These are phyloP conservation scores for Blastosporella zonata DNA, from an alignment of 1,284 basidiomycete species.

Conservation along the genomic window DNA sequence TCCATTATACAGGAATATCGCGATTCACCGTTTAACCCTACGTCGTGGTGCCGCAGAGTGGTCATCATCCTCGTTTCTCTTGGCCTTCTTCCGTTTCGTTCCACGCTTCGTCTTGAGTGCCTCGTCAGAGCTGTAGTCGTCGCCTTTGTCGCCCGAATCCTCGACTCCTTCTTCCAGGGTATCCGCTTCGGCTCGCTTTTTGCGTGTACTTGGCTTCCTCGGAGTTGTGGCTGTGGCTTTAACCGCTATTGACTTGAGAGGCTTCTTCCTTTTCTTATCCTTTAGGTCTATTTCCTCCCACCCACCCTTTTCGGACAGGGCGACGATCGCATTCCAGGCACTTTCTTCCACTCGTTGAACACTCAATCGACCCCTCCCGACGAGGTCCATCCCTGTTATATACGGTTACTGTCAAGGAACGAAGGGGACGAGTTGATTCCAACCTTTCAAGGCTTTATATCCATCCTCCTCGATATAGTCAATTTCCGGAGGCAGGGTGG, in stretches of 20 bases:
- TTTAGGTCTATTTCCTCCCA: constrained; percentile 50
- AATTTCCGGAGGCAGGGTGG: constrained; percentile 49
- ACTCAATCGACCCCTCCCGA: constrained; percentile 84
- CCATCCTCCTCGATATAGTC: constrained; percentile 63
- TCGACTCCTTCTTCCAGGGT: constrained; percentile 17
- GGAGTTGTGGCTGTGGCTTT: constrained; percentile 13
- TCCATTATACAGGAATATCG: not conserved
- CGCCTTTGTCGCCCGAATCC: constrained; percentile 18
- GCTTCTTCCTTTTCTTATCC: constrained; percentile 22
- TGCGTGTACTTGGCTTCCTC: constrained; percentile 6
- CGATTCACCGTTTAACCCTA: constrained; percentile 9
- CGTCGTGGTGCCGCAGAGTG: constrained; percentile 5
- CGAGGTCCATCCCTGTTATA: constrained; percentile 67
- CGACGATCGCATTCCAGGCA: constrained; percentile 69
- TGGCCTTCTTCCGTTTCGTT: constrained; percentile 15
- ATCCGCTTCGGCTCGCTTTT: constrained; percentile 7
- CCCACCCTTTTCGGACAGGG: constrained; percentile 72
- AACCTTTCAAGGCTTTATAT: constrained; percentile 58
- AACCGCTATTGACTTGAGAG: constrained; percentile 14
- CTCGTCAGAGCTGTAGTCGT: constrained; percentile 17
- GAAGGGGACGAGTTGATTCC: not conserved
- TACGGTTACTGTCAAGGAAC: not conserved
- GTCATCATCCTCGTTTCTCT: constrained; percentile 9
- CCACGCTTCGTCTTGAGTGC: constrained; percentile 7
- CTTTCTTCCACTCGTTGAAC: constrained; percentile 75